Evolutionary conservation across 441 rosid genomes (phyloP).

Genomic region (Mallotus repandus): DNA sequence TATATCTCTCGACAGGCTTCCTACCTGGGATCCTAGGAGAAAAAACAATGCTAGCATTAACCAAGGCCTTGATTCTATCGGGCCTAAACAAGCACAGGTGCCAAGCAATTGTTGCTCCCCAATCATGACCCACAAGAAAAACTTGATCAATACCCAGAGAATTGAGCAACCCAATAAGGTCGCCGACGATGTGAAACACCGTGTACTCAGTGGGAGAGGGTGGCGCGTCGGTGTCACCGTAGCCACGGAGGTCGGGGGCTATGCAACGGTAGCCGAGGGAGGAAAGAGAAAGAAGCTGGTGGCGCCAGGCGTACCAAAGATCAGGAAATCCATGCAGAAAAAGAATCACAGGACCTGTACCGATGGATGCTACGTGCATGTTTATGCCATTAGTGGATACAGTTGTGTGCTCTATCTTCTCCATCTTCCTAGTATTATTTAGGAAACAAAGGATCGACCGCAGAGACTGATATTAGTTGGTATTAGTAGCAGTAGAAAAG

Average conservation of each 20-base stretch:
- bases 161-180: conserved; percentile 56
- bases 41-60: conserved; percentile 53
- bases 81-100: conserved; percentile 60
- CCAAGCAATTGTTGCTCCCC: conserved; percentile 72
- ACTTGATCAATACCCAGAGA: conserved; percentile 47
- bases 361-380: conserved; percentile 72
- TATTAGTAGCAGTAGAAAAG: no score
- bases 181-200: conserved; percentile 55
- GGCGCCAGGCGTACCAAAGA: conserved; percentile 83
- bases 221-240: conserved; percentile 62
- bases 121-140: conserved; percentile 65
- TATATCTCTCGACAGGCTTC: conserved; percentile 44
- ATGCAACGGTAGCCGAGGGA: conserved; percentile 61
- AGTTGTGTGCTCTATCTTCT: conserved; percentile 46
- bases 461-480: no score
- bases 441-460: no score
- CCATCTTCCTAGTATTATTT: conserved; percentile 30
- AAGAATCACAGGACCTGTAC: conserved; percentile 52
- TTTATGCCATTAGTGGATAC: conserved; percentile 59
- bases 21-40: conserved; percentile 45
- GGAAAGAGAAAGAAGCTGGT: conserved; percentile 57
- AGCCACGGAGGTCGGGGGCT: conserved; percentile 83
- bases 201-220: conserved; percentile 39
- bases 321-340: conserved; percentile 81
- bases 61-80: conserved; percentile 53